phyloP scores from a whole-genome alignment of 352 stramenopile genomes.

The Albugo laibachii region DNA sequence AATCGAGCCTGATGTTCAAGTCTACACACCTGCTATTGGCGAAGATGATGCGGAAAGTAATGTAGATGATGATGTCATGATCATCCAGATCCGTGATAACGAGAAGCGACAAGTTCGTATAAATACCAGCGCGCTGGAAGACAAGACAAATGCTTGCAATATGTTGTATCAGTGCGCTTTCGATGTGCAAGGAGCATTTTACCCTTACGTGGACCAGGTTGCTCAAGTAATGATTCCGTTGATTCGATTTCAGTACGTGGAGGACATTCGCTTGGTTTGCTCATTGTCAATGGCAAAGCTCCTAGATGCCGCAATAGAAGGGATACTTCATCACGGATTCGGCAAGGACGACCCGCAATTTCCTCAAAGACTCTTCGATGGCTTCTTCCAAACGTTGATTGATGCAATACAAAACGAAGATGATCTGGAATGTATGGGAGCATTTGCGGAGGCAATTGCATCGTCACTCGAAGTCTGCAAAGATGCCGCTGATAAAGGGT shows the following conservation, averaged over 20 bases:
- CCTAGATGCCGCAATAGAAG: constrained; percentile 46
- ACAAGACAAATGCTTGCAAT: constrained; percentile 76
- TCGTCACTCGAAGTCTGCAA: constrained; percentile 62
- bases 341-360: constrained; percentile 31
- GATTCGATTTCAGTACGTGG: constrained; percentile 68
- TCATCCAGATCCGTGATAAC: constrained; percentile 49
- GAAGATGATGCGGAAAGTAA: constrained; percentile 27
- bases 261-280: constrained; percentile 66
- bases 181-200: constrained; percentile 64
- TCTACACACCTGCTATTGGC: constrained; percentile 49
- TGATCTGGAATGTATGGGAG: constrained; percentile 56
- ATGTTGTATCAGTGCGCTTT: constrained; percentile 78
- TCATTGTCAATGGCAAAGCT: constrained; percentile 56
- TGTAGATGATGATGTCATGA: constrained; percentile 39
- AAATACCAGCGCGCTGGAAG: constrained; percentile 68
- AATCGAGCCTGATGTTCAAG: constrained; percentile 37
- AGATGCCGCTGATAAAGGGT: constrained; percentile 48
- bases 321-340: constrained; percentile 41
- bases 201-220: constrained; percentile 62
- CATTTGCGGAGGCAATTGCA: constrained; percentile 55
- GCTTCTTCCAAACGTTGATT: constrained; percentile 56
- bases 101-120: constrained; percentile 75
- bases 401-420: constrained; percentile 50
- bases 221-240: constrained; percentile 55
- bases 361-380: constrained; percentile 64